Percentiles rank a stretch among this genome's conserved stretches.
Conservation (phyloP, 2,329 filamentous ascomycete genomes). For the Colletotrichum phormii region DNA sequence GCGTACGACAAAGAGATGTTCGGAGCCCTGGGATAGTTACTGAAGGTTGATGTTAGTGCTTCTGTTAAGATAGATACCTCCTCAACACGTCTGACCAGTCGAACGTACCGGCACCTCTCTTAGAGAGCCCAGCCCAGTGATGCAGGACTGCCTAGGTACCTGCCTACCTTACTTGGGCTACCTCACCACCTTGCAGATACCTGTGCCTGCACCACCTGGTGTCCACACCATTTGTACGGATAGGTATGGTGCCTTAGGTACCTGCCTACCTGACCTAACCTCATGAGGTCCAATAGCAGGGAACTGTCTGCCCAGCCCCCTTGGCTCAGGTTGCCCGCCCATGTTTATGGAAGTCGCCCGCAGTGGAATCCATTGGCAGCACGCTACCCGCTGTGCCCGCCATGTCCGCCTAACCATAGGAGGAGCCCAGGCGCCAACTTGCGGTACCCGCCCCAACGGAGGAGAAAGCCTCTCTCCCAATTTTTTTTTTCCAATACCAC, state of each 20-base stretch:
- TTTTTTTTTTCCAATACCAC: constrained; percentile 30
- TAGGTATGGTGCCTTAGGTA: not conserved
- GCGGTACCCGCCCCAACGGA: constrained; percentile 32
- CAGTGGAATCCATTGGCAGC: constrained; percentile 12
- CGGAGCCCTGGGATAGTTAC: not conserved
- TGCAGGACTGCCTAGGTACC: too few species aligned
- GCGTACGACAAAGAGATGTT: not conserved
- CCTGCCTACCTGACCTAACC: not conserved
- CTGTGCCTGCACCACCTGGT: too few species aligned
- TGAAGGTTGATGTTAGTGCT: not conserved
- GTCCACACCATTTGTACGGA: too few species aligned
- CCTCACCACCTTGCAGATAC: not conserved
- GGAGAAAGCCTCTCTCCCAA: constrained; percentile 24
- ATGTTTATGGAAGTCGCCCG: not conserved
- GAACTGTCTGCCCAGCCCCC: not conserved
- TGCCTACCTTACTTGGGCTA: too few species aligned
- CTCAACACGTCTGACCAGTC: too few species aligned
- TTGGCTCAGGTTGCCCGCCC: not conserved
- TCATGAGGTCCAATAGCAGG: not conserved
- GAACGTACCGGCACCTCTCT: too few species aligned
- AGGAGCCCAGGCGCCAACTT: constrained; percentile 28
- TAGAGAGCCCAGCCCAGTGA: too few species aligned
- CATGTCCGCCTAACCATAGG: constrained; percentile 21
- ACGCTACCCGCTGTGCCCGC: constrained; percentile 11
- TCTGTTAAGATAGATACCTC: not conserved